Evolutionary conservation across 352 stramenopile species (phyloP), one percentile per base, ranked within the genome.

Genomic region (Phytophthora pseudosyringae): DNA sequence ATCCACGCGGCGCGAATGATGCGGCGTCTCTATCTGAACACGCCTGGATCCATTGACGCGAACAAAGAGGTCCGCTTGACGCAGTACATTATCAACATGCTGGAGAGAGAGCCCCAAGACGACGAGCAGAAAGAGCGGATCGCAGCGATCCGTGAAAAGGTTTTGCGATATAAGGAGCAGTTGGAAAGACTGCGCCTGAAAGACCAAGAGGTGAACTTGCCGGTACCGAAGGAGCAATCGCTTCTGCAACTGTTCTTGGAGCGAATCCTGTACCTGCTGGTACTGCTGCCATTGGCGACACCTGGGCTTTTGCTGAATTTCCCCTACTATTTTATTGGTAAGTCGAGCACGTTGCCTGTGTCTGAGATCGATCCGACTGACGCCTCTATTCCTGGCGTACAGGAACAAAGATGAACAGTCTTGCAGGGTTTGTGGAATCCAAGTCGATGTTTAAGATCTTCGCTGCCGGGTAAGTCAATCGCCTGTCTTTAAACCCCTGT

Each of bases 371-470:
- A 32, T 21, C 29, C 56, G 7, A 32, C 32, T 67, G 11, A 43
- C 31, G 9, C 11, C 21, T 33, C 6, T 10, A 3, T 57, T 36
- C 51, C 0, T 12, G 3, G 9, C 9, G 11, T 46, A 15, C 33
- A 92, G 83, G 76, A 28, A 79, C 63, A 26, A 93, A 93, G 53
- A 72, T 93, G 53, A 93, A 93, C 54, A 81, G 62, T 32, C 50
- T 86, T 2, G 84, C 84, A 4, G 84, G 84, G 8, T 91, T 81
- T 36, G 73, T 86, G 45, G 81, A 93, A 68, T 93, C 81, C 21
- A 86, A 82, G 67, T 90, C 80, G 4, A 90, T 91, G 82, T 91
- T 91, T 61, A 93, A 93, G 69, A 89, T 91, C 55, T 88, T 90
- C 50, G 81, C 78, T 11, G 80, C 76, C 8, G 73, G 25, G 81